Evolutionary conservation across 2,329 filamentous ascomycete species (phyloP).

Genomic region (Annulohypoxylon truncatum): DNA sequence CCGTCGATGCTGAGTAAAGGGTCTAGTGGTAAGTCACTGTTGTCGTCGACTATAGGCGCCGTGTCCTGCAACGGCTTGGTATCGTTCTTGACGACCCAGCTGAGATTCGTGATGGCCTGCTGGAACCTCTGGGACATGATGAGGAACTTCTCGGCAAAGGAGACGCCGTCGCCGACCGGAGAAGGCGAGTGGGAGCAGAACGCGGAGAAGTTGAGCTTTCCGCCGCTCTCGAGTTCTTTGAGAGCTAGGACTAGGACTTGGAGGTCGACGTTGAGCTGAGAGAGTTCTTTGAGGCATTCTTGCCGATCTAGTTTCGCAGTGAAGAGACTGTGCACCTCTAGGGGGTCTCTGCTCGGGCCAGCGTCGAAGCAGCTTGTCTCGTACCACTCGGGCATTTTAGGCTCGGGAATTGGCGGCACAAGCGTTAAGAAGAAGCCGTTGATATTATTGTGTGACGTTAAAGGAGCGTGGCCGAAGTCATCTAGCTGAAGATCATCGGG

Average conservation of each 20-base stretch:
- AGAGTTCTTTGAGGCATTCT: conserved; percentile 39
- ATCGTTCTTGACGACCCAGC: conserved; percentile 34
- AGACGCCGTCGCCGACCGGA: conserved; percentile 28
- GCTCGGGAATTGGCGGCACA: neutral
- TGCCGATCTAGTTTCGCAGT: conserved; percentile 30
- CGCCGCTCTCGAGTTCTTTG: conserved; percentile 5
- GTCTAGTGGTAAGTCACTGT: conserved; percentile 5
- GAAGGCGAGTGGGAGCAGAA: conserved; percentile 24
- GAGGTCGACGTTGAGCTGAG: conserved; percentile 37
- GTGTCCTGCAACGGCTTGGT: neutral
- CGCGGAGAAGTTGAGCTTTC: conserved; percentile 20
- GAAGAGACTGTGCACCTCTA: conserved; percentile 32
- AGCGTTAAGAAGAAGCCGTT: conserved; percentile 1
- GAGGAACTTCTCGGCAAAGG: conserved; percentile 34
- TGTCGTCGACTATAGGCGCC: neutral
- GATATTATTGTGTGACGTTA: neutral
- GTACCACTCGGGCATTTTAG: conserved; percentile 17
- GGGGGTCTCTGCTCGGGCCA: conserved; percentile 15
- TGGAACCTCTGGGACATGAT: conserved; percentile 36
- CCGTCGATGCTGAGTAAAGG: conserved; percentile 1
- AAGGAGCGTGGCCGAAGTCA: conserved; percentile 1
- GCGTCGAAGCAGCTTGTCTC: conserved; percentile 4
- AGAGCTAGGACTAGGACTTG: conserved; percentile 21
- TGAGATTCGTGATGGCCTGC: conserved; percentile 33
- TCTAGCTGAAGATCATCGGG: neutral